Base-by-base conservation (phyloP, 2,329 filamentous ascomycete species). In the Rhinocladiella similis region DNA sequence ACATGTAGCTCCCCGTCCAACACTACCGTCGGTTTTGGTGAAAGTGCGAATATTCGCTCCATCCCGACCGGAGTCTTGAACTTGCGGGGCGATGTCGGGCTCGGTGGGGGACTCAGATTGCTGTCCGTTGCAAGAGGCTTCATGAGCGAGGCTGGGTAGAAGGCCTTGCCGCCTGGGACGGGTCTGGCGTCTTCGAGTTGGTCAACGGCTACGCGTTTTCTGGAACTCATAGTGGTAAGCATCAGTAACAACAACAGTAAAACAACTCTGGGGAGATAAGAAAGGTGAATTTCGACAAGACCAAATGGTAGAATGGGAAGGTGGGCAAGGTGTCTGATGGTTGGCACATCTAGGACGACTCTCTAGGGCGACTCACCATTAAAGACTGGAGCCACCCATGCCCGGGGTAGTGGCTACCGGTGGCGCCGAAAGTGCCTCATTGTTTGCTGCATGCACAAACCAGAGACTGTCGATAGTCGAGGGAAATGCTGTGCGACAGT, bases 1-100 rank as follows among this genome's bases (percentile, higher is more conserved):
- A 77, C 63, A n/a, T 60, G 65, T 13, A 75, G 60, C 6, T 69
- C 64, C 5, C 68, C 60, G 54, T 76, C 69, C 13, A 76, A 66
- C 25, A 76, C 61, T n/a, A 74, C 60, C 1, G 72, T 74, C 2
- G 74, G 74, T 5, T 67, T 65, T 0, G 73, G 72, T 1, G 70
- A 72, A 20, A 65, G 50, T 19, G 59, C 46, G 43, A 69, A 61
- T 46, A 70, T 65, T 18, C 56, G 56, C n/a, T 57, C 62, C 56
- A 69, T 63, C 35, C 53, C 53, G 50, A 38, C 22, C 16, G 36
- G 53, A 22, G 53, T 59, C 18, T 47, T 35, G 46, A 42, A 42
- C 22, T 9, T 9, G 12, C 25, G 43, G 2, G 20, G 51, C n/a
- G 56, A 56, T 14, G 46, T 19, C 25, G 53, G 49, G 36, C 56